Base-by-base conservation (phyloP, 176 grass and related monocot species). In the Saccharum spontaneum region DNA sequence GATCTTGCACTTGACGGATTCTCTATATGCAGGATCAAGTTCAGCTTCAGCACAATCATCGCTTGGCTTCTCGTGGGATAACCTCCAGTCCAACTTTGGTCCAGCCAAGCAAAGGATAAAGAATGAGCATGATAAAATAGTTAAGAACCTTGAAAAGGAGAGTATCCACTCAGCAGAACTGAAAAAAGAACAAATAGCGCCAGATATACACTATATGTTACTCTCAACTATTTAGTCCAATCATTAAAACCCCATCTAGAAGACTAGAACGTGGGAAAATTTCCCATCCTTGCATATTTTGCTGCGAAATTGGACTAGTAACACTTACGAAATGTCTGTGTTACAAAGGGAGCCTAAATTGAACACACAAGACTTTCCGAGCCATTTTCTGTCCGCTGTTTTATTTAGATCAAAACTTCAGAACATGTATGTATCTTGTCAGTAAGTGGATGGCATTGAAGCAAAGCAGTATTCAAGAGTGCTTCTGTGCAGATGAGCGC, bases 1-100 rank as follows among this genome's bases (percentile, higher is more conserved):
- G 44, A 95, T 93, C 82, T 98, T 95, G 91, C 95, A 98, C 67
- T 90, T 88, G 6, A 98, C 89, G 62, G 93, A 93, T 75, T 93
- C 89, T 81, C 87, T 98, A 36, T 87, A 91, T 44, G 57, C 82
- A 10, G 87, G 92, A 37, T 98, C 74, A 49, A 94, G 86, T 69
- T 93, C 92, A 14, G 82, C 77, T 45, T 86, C 68, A 39, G 88
- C 89, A 18, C 85, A 94, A n/a, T 93, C 89, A 52, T 65, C 82
- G 3, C 76, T n/a, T 46, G 90, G 87, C 67, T 90, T 85, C 71
- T 94, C 95, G 57, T 98, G 82, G 0, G 85, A 93, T 28, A 95
- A 68, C 82, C 92, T 93, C 95, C 95, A 94, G 88, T 93, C 90
- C 75, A 98, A 81, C 95, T 97, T 86, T 72, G 89, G 57, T 73